A percentile compares a stretch with the other conserved stretches of the same genome.
phyloP scores from a whole-genome alignment of 1,284 basidiomycete genomes.

The Ustilago vetiveriae region DNA sequence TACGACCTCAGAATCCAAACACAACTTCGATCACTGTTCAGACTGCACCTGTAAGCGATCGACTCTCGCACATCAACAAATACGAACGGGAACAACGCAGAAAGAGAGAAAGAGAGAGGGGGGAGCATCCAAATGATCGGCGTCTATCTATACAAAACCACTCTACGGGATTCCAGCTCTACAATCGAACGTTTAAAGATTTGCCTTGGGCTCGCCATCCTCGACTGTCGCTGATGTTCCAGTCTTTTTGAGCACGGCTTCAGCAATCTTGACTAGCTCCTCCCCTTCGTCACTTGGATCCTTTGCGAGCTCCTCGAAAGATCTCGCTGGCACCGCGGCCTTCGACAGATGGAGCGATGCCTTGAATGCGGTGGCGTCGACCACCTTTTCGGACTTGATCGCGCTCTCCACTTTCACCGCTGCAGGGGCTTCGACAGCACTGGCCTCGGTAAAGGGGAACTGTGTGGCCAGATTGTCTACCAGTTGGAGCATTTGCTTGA shows the following conservation, averaged over 20 bases:
- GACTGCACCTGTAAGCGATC: too few species aligned
- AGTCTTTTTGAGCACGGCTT: slow-evolving; percentile 14
- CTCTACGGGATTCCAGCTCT: too few species aligned
- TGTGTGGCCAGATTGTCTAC: slow-evolving; percentile 75
- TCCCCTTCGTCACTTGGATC: slow-evolving; percentile 43
- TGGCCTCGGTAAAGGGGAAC: slow-evolving; percentile 69
- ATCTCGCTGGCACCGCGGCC: slow-evolving; percentile 68
- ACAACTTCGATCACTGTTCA: too few species aligned
- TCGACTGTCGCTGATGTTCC: slow-evolving; percentile 2
- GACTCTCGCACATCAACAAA: too few species aligned
- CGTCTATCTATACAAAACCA: neutral
- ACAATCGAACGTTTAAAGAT: slow-evolving; percentile 10
- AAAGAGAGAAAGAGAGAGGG: too few species aligned
- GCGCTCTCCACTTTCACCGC: slow-evolving; percentile 67
- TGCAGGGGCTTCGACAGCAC: slow-evolving; percentile 71
- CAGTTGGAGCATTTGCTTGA: slow-evolving; percentile 71
- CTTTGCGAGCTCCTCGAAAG: slow-evolving; percentile 35
- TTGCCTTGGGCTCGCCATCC: slow-evolving; percentile 32
- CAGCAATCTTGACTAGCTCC: slow-evolving; percentile 20
- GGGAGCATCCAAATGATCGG: neutral
- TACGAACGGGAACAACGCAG: too few species aligned
- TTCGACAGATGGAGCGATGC: slow-evolving; percentile 70
- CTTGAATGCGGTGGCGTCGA: slow-evolving; percentile 80
- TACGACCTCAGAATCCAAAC: too few species aligned
- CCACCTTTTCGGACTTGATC: slow-evolving; percentile 72